Evolutionary conservation across 176 grass and related monocot genomes (phyloP).

Genomic region (Canna indica): DNA sequence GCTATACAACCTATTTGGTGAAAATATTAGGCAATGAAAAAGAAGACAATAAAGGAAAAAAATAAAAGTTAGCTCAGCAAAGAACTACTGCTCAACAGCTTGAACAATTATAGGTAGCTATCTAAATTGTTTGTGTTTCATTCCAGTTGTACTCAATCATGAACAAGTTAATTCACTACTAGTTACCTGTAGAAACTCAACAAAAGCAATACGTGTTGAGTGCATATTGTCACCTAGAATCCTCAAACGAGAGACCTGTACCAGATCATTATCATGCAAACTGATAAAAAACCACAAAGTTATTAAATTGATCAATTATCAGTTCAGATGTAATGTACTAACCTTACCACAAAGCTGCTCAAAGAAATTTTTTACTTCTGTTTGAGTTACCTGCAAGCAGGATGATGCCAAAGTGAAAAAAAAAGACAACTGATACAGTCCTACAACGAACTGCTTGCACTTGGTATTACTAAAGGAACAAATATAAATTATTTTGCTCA

Average conservation of each 20-base stretch:
- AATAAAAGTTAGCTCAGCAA: no score
- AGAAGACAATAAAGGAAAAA: no score
- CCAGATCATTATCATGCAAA: background rate
- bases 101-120: no score
- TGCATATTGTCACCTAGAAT: conserved; percentile 16
- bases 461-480: no score
- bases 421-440: background rate
- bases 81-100: no score
- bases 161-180: background rate
- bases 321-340: background rate
- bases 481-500: no score
- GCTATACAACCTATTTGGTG: no score
- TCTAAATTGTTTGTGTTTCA: background rate
- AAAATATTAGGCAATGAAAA: no score
- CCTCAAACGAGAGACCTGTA: conserved; percentile 14
- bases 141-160: background rate
- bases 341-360: conserved; percentile 18
- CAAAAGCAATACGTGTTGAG: conserved; percentile 12
- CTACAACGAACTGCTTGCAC: background rate
- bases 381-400: conserved; percentile 6
- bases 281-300: background rate
- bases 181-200: conserved; percentile 11
- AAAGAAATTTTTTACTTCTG: conserved; percentile 9
- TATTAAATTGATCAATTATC: background rate
- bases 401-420: background rate